These are phyloP conservation scores for Chloris gayana DNA, from an alignment of 176 grass and related monocot genomes.

Conservation along the genomic window DNA sequence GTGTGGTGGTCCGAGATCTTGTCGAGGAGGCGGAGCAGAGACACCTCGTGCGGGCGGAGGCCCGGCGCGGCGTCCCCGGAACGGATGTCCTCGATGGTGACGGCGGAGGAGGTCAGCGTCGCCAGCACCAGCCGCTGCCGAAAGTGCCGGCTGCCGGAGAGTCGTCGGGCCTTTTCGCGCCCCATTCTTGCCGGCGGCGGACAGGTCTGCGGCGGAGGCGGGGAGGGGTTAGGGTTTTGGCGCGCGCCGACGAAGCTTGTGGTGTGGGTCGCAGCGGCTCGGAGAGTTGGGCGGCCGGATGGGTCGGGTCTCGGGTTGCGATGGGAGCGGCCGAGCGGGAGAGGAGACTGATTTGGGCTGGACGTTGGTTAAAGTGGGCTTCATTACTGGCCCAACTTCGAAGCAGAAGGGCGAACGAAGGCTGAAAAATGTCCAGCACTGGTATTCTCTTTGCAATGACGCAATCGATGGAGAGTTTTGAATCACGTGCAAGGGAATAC, in stretches of 20 bases:
- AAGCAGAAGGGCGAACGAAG: neutral
- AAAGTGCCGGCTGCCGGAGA: slow-evolving; percentile 66
- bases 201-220: neutral
- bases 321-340: neutral
- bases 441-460: too few relatives aligned
- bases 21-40: slow-evolving; percentile 80
- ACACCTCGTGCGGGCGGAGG: slow-evolving; percentile 73
- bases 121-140: slow-evolving; percentile 84
- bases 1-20: slow-evolving; percentile 74
- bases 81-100: slow-evolving; percentile 79
- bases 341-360: neutral
- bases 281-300: neutral
- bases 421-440: too few relatives aligned
- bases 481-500: too few relatives aligned
- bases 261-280: neutral
- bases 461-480: too few relatives aligned
- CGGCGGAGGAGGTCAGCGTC: slow-evolving; percentile 59
- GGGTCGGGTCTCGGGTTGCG: neutral
- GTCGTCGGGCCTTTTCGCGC: slow-evolving; percentile 34
- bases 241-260: slow-evolving; percentile 5
- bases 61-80: slow-evolving; percentile 65
- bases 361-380: neutral
- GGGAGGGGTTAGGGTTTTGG: slow-evolving; percentile 36
- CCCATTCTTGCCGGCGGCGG: slow-evolving; percentile 40
- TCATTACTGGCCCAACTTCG: neutral